Conservation (phyloP, 2,329 filamentous ascomycete genomes). For the Paraphaeosphaeria minitans region DNA sequence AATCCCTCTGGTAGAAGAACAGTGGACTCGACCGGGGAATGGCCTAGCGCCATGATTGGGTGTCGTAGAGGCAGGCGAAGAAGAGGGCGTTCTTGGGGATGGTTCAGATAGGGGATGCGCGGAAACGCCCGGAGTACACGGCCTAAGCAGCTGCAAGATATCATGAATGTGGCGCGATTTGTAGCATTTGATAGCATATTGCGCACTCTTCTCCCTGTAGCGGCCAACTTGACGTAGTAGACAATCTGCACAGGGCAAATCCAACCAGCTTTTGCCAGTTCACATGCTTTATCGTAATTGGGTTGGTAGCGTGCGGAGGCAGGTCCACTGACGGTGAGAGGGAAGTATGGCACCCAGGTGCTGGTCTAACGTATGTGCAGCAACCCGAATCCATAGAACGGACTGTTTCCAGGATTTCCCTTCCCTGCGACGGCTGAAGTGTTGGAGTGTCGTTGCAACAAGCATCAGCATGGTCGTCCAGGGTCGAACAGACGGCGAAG, state of each 20-base stretch:
- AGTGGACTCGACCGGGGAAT: not conserved
- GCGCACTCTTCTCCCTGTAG: not conserved
- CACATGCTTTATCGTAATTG: not conserved
- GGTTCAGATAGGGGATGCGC: not conserved
- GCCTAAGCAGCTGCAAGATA: not conserved
- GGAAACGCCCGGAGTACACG: not conserved
- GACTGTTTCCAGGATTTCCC: not conserved
- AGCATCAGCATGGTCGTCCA: slow-evolving; percentile 34
- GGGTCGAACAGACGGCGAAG: slow-evolving; percentile 12
- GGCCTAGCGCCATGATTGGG: not conserved
- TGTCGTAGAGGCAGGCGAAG: not conserved
- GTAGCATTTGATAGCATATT: slow-evolving; percentile 2
- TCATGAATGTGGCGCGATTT: slow-evolving; percentile 1
- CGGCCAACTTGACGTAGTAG: not conserved
- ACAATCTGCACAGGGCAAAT: not conserved
- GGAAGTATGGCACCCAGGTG: not conserved
- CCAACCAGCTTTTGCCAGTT: not conserved
- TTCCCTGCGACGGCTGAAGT: not conserved
- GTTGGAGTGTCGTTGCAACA: slow-evolving; percentile 40
- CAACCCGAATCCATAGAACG: not conserved
- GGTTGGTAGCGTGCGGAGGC: not conserved
- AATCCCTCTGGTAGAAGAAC: not conserved
- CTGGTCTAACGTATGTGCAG: not conserved
- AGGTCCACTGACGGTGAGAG: not conserved
- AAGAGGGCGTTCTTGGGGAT: not conserved